These are phyloP conservation scores for Populus hybrid DNA, from an alignment of 441 rosid genomes.

Conservation along the genomic window DNA sequence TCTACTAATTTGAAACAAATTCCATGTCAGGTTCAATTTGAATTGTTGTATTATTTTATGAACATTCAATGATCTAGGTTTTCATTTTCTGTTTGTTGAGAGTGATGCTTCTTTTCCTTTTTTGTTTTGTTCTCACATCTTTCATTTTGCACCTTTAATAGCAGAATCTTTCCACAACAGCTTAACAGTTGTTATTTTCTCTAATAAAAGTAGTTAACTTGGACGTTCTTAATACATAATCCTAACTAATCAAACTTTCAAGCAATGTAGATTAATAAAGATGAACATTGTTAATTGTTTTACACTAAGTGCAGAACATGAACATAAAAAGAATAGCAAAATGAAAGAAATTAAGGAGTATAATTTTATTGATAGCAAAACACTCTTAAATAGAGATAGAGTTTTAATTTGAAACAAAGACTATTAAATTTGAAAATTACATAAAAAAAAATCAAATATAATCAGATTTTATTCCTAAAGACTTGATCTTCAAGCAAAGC, in stretches of 20 bases:
- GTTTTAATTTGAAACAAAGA: too few species aligned
- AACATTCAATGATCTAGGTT: not conserved
- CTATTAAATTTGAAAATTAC: too few species aligned
- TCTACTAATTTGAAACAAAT: not conserved
- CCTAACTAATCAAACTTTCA: not conserved
- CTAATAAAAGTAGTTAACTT: not conserved
- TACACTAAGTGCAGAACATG: too few species aligned
- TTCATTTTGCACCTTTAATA: not conserved
- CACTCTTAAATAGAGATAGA: too few species aligned
- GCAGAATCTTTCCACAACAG: not conserved
- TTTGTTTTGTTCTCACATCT: not conserved
- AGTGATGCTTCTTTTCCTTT: not conserved
- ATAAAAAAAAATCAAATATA: too few species aligned
- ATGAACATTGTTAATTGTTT: constrained; percentile 33
- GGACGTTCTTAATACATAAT: not conserved
- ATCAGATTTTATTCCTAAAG: too few species aligned
- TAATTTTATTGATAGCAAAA: too few species aligned
- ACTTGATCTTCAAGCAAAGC: too few species aligned
- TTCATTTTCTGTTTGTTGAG: not conserved
- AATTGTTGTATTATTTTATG: not conserved
- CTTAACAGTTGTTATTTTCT: not conserved
- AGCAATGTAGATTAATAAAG: constrained; percentile 68
- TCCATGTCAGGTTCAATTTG: not conserved
- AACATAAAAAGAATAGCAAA: too few species aligned
- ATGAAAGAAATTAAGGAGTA: too few species aligned